Evolutionary conservation across 345 rosid genomes (phyloP).

Genomic region (Citrus mangshanensis): DNA sequence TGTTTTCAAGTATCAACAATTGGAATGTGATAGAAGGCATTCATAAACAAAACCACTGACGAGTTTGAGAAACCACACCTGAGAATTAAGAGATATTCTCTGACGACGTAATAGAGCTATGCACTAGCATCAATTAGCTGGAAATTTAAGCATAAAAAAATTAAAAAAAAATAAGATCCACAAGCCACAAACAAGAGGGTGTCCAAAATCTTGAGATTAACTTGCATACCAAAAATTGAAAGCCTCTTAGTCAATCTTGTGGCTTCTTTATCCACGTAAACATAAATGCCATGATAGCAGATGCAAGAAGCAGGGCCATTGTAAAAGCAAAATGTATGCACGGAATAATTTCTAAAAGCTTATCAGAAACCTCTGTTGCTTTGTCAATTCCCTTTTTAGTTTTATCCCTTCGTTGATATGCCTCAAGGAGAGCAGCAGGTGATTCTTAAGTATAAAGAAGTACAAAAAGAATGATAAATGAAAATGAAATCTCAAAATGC

Average conservation of each 20-base stretch:
- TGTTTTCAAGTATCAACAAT: too few relatives aligned
- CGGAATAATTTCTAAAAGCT: too few relatives aligned
- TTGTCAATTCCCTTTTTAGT: too few relatives aligned
- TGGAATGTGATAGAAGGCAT: too few relatives aligned
- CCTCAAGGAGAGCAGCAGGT: too few relatives aligned
- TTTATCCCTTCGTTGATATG: too few relatives aligned
- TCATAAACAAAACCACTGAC: background rate
- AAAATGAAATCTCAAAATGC: too few relatives aligned
- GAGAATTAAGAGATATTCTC: constrained; percentile 93
- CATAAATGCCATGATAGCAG: constrained; percentile 7
- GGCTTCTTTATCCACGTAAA: constrained; percentile 70
- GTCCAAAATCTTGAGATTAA: constrained; percentile 19
- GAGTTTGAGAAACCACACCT: constrained; percentile 46
- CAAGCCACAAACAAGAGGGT: constrained; percentile 1
- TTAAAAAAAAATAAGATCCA: constrained; percentile 17
- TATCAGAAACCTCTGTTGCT: too few relatives aligned
- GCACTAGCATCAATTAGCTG: constrained; percentile 98
- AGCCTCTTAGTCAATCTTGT: constrained; percentile 84
- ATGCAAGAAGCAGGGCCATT: constrained; percentile 11
- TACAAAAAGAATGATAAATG: too few relatives aligned
- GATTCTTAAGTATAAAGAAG: too few relatives aligned
- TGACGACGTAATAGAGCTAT: constrained; percentile 88
- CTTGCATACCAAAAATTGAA: constrained; percentile 87
- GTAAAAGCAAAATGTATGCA: too few relatives aligned
- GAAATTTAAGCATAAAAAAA: constrained; percentile 13